Evolutionary conservation across 2,329 filamentous ascomycete species (phyloP).

Genomic region (Xylariaceae sp.): DNA sequence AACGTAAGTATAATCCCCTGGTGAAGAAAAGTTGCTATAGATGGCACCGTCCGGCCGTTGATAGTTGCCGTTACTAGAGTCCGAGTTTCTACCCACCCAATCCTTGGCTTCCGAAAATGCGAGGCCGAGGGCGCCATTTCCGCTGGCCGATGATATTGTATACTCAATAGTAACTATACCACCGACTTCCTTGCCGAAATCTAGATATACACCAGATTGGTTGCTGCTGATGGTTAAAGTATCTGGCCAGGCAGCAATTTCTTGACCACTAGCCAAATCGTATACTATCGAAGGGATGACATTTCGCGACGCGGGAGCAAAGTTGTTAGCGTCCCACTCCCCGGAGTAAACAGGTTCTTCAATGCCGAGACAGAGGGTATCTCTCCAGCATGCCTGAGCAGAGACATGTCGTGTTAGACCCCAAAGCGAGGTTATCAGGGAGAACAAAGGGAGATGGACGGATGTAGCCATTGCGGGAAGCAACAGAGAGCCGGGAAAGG

Average conservation of each 20-base stretch:
- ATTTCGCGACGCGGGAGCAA: constrained; percentile 57
- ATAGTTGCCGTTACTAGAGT: constrained; percentile 47
- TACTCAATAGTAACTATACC: constrained; percentile 37
- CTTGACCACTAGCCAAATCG: constrained; percentile 22
- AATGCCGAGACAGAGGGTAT: constrained; percentile 59
- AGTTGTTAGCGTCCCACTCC: constrained; percentile 63
- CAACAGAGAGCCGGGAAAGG: background rate
- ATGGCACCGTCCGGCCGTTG: constrained; percentile 45
- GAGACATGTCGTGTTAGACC: constrained; percentile 7
- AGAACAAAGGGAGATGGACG: constrained; percentile 1
- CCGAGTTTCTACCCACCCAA: constrained; percentile 49
- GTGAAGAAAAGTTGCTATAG: constrained; percentile 43
- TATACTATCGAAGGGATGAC: constrained; percentile 54
- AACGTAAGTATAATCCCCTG: constrained; percentile 43
- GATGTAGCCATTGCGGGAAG: constrained; percentile 23
- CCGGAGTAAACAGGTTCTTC: constrained; percentile 58
- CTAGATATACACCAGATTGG: constrained; percentile 30
- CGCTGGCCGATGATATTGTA: constrained; percentile 29
- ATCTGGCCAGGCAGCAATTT: constrained; percentile 21
- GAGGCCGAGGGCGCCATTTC: constrained; percentile 44
- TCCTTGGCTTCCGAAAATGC: constrained; percentile 51
- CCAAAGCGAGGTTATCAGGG: constrained; percentile 11
- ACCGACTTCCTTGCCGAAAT: constrained; percentile 40
- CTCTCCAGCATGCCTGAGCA: constrained; percentile 56
- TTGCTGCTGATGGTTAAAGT: constrained; percentile 22